Conservation (phyloP, 2,329 filamentous ascomycete genomes). For the Penicillium sp. region DNA sequence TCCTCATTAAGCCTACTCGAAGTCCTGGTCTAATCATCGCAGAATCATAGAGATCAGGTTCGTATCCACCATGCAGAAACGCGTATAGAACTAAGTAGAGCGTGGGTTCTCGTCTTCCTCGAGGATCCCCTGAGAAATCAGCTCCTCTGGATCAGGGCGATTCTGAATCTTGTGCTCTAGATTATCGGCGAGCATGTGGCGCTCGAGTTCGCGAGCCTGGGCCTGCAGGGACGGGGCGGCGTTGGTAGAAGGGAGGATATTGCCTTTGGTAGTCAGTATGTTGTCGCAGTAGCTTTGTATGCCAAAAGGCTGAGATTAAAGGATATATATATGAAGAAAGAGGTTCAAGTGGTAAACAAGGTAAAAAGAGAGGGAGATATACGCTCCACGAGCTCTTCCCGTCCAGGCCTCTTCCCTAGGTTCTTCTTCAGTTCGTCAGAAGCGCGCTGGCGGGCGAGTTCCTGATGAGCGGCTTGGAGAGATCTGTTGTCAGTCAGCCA, state of each 20-base stretch:
- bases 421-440: constrained; percentile 66
- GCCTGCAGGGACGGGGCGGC: constrained; percentile 78
- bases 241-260: constrained; percentile 78
- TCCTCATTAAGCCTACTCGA: background rate
- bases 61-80: background rate
- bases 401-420: constrained; percentile 63
- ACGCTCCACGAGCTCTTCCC: constrained; percentile 79
- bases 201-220: constrained; percentile 80
- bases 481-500: constrained; percentile 43
- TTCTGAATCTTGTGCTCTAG: constrained; percentile 84
- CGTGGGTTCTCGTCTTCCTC: constrained; percentile 59
- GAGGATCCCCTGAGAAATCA: constrained; percentile 79
- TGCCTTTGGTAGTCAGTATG: constrained; percentile 55
- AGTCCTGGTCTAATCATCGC: background rate
- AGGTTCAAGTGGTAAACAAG: background rate
- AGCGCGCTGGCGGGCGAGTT: constrained; percentile 65
- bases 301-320: background rate
- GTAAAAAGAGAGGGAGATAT: constrained; percentile 33
- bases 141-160: constrained; percentile 71
- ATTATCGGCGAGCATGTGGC: constrained; percentile 81
- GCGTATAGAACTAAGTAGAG: constrained; percentile 5
- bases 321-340: background rate
- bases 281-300: background rate
- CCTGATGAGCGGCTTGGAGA: constrained; percentile 61
- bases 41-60: background rate